These are phyloP conservation scores for Trametes gibbosa DNA, from an alignment of 768 basidiomycete species.

Conservation along the genomic window DNA sequence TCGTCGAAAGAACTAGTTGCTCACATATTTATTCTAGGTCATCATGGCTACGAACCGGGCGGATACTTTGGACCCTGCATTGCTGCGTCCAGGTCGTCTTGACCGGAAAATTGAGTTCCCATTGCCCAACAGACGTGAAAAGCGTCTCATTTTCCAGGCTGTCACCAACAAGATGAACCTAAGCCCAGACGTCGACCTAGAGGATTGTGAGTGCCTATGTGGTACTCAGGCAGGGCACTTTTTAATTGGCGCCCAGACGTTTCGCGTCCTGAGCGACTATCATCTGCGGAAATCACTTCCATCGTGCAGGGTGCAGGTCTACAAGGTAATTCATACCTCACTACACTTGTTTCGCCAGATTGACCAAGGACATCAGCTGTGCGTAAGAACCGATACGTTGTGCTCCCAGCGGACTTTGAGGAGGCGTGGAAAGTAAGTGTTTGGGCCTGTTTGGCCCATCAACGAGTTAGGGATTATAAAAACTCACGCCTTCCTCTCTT, in stretches of 20 bases:
- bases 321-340: conserved; percentile 57
- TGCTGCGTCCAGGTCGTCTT: conserved; percentile 94
- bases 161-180: conserved; percentile 97
- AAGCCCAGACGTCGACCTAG: conserved; percentile 94
- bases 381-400: conserved; percentile 96
- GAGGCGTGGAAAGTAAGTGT: conserved; percentile 97
- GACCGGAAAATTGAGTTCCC: conserved; percentile 99
- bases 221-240: background rate
- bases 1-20: background rate
- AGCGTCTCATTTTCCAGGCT: conserved; percentile 97
- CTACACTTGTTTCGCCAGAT: background rate
- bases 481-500: conserved; percentile 32
- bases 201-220: conserved; percentile 76
- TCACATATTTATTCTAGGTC: conserved; percentile 53
- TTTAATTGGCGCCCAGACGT: conserved; percentile 60
- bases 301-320: conserved; percentile 97
- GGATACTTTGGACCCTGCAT: conserved; percentile 95
- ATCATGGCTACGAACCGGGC: conserved; percentile 99
- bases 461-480: conserved; percentile 24
- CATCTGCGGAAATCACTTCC: conserved; percentile 92
- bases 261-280: conserved; percentile 92
- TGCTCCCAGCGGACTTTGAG: conserved; percentile 95
- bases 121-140: conserved; percentile 88
- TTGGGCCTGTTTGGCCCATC: conserved; percentile 48
- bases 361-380: conserved; percentile 56